These are phyloP conservation scores for Salvia splendens DNA, from an alignment of 257 asterid genomes.

Conservation along the genomic window DNA sequence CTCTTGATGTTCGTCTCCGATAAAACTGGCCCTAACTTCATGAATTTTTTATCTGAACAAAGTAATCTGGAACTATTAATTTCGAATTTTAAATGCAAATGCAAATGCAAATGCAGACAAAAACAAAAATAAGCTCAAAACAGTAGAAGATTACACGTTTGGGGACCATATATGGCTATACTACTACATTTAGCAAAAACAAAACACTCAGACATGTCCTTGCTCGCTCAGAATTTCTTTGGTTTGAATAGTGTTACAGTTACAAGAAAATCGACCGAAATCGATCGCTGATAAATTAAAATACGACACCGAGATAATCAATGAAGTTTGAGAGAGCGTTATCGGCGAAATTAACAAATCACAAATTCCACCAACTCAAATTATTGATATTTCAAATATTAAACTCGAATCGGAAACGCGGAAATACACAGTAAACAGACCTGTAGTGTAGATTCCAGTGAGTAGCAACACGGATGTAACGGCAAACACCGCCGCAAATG, in stretches of 20 bases:
- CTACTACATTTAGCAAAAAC: constrained; percentile 12
- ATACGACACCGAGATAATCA: neutral
- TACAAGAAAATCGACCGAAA: neutral
- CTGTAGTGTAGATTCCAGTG: constrained; percentile 36
- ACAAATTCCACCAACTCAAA: constrained; percentile 27
- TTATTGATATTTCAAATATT: constrained; percentile 9
- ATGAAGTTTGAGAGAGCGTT: neutral
- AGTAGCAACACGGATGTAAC: constrained; percentile 30
- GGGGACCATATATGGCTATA: constrained; percentile 19
- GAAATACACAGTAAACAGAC: constrained; percentile 24
- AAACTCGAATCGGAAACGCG: constrained; percentile 1
- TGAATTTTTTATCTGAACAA: constrained; percentile 27
- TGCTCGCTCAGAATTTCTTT: neutral
- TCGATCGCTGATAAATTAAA: neutral
- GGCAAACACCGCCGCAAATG: constrained; percentile 31
- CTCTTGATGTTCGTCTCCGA: constrained; percentile 25
- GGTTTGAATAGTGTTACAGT: neutral
- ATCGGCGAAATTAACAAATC: constrained; percentile 17
- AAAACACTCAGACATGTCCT: neutral
- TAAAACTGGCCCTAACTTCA: constrained; percentile 23
- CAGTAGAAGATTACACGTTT: neutral
- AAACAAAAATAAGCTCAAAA: neutral
- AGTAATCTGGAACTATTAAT: neutral
- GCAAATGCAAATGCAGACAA: neutral
- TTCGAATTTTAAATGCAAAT: neutral